Evolutionary conservation across 768 basidiomycete genomes (phyloP).

Genomic region (Mycena maculata): DNA sequence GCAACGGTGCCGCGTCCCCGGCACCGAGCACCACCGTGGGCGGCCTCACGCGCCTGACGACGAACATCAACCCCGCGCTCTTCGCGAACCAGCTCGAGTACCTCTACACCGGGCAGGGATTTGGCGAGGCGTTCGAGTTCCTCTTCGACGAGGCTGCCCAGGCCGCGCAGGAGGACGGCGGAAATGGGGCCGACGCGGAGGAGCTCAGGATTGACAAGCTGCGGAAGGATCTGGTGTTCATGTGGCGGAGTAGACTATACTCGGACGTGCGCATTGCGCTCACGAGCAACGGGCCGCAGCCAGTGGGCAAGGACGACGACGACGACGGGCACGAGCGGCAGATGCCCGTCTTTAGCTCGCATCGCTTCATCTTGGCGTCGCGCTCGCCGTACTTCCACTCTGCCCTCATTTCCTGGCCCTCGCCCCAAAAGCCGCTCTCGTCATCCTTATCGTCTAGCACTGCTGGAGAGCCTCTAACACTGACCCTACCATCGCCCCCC

Average conservation of each 20-base stretch:
- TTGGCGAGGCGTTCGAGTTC: slow-evolving; percentile 90
- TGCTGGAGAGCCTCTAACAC: slow-evolving; percentile 61
- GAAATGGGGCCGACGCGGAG: slow-evolving; percentile 44
- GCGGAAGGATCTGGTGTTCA: slow-evolving; percentile 92
- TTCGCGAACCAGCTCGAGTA: slow-evolving; percentile 94
- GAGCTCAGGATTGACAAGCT: slow-evolving; percentile 83
- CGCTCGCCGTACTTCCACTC: slow-evolving; percentile 89
- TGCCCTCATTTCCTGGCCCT: slow-evolving; percentile 77
- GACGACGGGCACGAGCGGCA: slow-evolving; percentile 72
- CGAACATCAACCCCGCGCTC: slow-evolving; percentile 79
- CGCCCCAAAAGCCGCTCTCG: slow-evolving; percentile 41
- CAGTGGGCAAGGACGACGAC: slow-evolving; percentile 57
- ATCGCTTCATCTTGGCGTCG: slow-evolving; percentile 92
- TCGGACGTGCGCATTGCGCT: slow-evolving; percentile 90
- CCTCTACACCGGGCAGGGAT: slow-evolving; percentile 91
- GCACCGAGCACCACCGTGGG: slow-evolving; percentile 56
- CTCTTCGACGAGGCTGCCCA: slow-evolving; percentile 83
- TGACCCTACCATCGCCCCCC: slow-evolving; percentile 88
- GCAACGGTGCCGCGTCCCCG: slow-evolving; percentile 55
- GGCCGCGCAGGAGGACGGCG: slow-evolving; percentile 60
- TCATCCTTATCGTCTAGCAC: slow-evolving; percentile 2
- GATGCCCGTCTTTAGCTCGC: slow-evolving; percentile 79
- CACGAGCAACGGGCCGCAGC: slow-evolving; percentile 72
- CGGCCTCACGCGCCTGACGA: slow-evolving; percentile 69
- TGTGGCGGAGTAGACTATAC: slow-evolving; percentile 96